These are phyloP conservation scores for Solanum microdontum DNA, from an alignment of 257 asterid species.

Conservation along the genomic window DNA sequence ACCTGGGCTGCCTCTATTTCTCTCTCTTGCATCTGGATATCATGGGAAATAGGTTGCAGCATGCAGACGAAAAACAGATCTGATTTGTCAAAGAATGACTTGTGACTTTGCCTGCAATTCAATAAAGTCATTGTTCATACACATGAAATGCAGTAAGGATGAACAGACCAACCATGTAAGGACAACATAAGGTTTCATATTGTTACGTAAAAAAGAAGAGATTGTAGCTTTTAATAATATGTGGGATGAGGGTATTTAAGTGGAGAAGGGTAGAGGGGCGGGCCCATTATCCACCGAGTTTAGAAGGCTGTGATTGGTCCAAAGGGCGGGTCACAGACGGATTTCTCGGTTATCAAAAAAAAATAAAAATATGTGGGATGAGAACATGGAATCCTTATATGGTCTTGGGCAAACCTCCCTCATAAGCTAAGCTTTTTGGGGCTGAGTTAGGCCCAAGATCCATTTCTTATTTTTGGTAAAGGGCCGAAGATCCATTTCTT, in stretches of 20 bases:
- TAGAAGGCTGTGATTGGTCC: too few species aligned
- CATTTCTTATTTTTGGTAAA: not conserved
- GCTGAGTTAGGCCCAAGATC: not conserved
- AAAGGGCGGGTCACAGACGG: too few species aligned
- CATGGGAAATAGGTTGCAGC: conserved; percentile 72
- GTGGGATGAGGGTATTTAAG: not conserved
- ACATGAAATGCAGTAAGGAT: not conserved
- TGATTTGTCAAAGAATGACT: conserved; percentile 71
- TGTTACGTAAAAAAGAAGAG: not conserved
- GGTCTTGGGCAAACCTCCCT: not conserved
- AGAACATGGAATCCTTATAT: not conserved
- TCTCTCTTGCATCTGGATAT: conserved; percentile 60
- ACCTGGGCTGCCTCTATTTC: conserved; percentile 99
- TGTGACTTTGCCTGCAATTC: conserved; percentile 71
- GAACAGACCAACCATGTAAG: not conserved
- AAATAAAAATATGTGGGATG: not conserved
- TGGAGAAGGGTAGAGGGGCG: too few species aligned
- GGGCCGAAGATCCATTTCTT: not conserved
- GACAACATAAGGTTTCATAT: not conserved
- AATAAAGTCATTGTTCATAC: not conserved
- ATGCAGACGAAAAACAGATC: conserved; percentile 87
- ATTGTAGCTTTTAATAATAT: not conserved
- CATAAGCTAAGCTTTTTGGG: not conserved
- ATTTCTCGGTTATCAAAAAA: too few species aligned
- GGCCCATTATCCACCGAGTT: too few species aligned